Evolutionary conservation across 2,329 filamentous ascomycete genomes (phyloP), one percentile per base, ranked within the genome.

Genomic region (Alternaria burnsii): DNA sequence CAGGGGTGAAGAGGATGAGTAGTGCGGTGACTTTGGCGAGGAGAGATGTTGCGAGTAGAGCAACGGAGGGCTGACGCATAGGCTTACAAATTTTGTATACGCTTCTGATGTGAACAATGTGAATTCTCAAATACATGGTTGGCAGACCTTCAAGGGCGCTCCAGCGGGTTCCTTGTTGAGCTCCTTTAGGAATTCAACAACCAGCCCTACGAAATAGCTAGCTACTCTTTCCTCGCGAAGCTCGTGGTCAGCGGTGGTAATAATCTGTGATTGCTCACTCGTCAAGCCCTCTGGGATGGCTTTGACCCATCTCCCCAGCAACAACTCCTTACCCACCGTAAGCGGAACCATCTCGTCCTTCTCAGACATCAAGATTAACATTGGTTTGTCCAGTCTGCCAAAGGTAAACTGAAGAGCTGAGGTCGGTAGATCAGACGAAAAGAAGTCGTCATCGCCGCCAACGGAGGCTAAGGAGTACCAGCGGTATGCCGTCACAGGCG

Each of bases 371-470:
- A 65, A 14, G 2, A 69, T 58, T 22, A 68, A 38, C 3, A 47
- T 65, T 8, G 65, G 55, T 20, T 42, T 64, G 4, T 55, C 52
- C 9, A 71, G 30, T 26, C 40, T 59, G 12, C 62, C n/a, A 57
- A 58, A 58, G 2, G n/a, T 53, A 12, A 18, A 26, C 12, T 41
- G 40, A 9, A 53, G 32, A 2, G 41, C 6, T 1, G 48, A 41
- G 26, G 18, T 11, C 14, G 48, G 24, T 26, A 53, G 34, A 32
- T 70, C 66, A 8, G 59, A 61, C 14, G 65, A 66, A 50, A 70
- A 70, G 44, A 63, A 68, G 51, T 68, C 65, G 24, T 69, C 68
- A 18, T 68, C 66, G n/a, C 68, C 62, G 2, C 63, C 58, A 4
- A 58, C 42, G 3, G 58, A 51, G 9, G 64, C 44, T 12, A 69